These are phyloP conservation scores for Citrus inodora DNA, from an alignment of 345 rosid species.

Conservation along the genomic window DNA sequence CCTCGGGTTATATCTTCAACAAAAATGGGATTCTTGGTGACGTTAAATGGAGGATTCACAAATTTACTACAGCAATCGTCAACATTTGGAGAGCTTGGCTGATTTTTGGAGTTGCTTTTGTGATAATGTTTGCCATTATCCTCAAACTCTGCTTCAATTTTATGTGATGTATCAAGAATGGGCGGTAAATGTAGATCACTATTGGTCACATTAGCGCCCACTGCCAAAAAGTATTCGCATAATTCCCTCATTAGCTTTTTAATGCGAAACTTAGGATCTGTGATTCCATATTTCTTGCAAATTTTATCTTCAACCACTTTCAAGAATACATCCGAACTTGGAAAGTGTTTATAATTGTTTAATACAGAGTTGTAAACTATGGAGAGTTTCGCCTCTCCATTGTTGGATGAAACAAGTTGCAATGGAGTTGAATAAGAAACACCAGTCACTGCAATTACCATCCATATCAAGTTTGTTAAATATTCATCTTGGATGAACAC, in stretches of 20 bases:
- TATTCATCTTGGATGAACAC: background rate
- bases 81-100: background rate
- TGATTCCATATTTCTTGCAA: slow-evolving; percentile 8
- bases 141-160: background rate
- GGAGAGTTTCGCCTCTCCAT: slow-evolving; percentile 19
- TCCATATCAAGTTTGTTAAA: background rate
- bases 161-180: background rate
- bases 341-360: background rate
- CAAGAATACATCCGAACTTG: background rate
- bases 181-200: background rate
- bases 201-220: background rate
- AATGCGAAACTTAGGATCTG: slow-evolving; percentile 18
- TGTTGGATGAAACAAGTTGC: slow-evolving; percentile 24
- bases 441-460: background rate
- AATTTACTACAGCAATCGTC: background rate
- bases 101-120: background rate
- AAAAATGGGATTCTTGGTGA: slow-evolving; percentile 15
- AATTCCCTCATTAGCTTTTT: slow-evolving; percentile 17
- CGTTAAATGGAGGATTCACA: background rate
- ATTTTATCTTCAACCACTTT: slow-evolving; percentile 18
- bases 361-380: slow-evolving; percentile 5
- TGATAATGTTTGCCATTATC: background rate
- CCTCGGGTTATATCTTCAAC: slow-evolving; percentile 32
- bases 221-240: slow-evolving; percentile 7
- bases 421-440: slow-evolving; percentile 16